phyloP scores from a whole-genome alignment of 257 asterid genomes.

The Leptodermis oblonga region DNA sequence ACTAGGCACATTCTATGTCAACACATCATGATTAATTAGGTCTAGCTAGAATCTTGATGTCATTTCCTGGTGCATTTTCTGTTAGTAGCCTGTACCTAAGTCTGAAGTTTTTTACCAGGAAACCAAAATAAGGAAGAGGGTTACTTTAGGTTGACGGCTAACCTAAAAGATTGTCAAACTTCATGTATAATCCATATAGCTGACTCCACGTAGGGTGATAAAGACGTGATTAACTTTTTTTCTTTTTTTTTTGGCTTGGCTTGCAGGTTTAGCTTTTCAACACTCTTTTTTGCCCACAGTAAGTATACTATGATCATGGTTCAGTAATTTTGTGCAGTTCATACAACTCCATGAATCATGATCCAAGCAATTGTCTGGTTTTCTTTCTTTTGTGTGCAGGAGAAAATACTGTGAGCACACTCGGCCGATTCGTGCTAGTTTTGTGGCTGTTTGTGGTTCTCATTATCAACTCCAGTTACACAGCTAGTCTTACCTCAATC shows the following conservation, averaged over 20 bases:
- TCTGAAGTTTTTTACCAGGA: too few species aligned
- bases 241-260: constrained; percentile 4
- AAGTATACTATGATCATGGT: constrained; percentile 21
- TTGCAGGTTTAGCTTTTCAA: constrained; percentile 39
- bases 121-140: too few species aligned
- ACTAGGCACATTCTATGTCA: background rate
- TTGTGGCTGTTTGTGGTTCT: constrained; percentile 62
- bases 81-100: too few species aligned
- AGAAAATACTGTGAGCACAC: constrained; percentile 44
- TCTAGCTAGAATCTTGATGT: background rate
- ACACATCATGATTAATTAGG: background rate
- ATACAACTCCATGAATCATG: background rate
- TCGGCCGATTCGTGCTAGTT: constrained; percentile 47
- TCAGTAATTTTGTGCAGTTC: background rate
- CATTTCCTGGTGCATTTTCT: background rate
- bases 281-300: constrained; percentile 33
- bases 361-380: background rate
- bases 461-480: constrained; percentile 53
- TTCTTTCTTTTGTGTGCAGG: constrained; percentile 30
- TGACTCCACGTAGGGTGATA: too few species aligned
- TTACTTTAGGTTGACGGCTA: too few species aligned
- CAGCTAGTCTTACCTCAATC: constrained; percentile 63
- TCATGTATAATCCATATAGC: too few species aligned
- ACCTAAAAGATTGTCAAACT: too few species aligned
- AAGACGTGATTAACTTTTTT: too few species aligned